Percentiles rank a stretch among this genome's conserved stretches.
Evolutionary conservation across 1,139 yeast species (phyloP).

Genomic region (Ogataea hybrid): DNA sequence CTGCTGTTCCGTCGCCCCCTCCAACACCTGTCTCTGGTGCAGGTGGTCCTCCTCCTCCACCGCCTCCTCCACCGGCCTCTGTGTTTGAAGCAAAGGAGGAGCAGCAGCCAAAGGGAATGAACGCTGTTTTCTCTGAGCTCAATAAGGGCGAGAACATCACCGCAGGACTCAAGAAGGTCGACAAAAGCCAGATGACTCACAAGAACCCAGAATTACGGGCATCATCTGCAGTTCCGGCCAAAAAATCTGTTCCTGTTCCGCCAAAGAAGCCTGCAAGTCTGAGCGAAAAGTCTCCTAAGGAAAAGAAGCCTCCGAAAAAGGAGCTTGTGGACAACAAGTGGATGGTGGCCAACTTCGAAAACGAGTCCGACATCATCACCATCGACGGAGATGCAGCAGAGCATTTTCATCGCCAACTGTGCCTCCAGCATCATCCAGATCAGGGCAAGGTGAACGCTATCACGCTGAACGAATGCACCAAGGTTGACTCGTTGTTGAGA

Average conservation of each 20-base stretch:
- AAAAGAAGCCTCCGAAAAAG: conserved; percentile 65
- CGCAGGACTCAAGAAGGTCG: conserved; percentile 85
- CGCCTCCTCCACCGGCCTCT: conserved; percentile 76
- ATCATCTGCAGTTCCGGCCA: conserved; percentile 39
- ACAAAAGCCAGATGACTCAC: conserved; percentile 91
- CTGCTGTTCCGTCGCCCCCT: conserved; percentile 32
- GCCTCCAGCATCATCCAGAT: conserved; percentile 70
- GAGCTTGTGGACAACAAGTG: conserved; percentile 87
- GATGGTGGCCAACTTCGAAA: conserved; percentile 79
- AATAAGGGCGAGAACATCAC: conserved; percentile 85
- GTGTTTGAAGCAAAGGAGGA: conserved; percentile 46
- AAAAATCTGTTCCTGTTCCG: conserved; percentile 43
- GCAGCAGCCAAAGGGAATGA: conserved; percentile 46
- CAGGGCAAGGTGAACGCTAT: conserved; percentile 90
- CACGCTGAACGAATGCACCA: conserved; percentile 69
- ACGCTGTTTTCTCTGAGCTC: conserved; percentile 89
- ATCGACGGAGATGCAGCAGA: conserved; percentile 85
- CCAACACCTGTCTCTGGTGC: conserved; percentile 31
- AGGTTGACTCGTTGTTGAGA: conserved; percentile 74
- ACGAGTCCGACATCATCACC: conserved; percentile 51
- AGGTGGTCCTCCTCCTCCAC: conserved; percentile 48
- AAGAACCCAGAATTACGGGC: conserved; percentile 82
- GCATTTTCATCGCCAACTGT: conserved; percentile 86
- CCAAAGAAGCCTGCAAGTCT: conserved; percentile 77
- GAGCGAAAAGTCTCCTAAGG: conserved; percentile 37